Percentiles rank a stretch among this genome's conserved stretches.
These are phyloP conservation scores for Candida corydali DNA, from an alignment of 805 yeast species.

Conservation along the genomic window DNA sequence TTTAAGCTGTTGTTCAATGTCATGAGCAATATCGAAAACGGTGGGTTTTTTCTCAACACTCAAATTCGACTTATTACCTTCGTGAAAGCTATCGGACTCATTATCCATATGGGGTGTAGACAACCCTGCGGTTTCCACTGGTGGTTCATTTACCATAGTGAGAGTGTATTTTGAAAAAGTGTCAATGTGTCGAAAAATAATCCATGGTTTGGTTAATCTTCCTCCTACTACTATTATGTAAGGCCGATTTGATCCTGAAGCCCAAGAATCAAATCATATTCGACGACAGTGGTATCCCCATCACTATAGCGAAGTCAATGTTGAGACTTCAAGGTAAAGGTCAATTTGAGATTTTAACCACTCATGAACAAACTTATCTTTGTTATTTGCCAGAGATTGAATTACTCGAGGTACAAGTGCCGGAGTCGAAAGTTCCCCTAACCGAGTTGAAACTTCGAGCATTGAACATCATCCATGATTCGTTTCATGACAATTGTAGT, in stretches of 20 bases:
- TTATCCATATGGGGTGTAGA: slow-evolving; percentile 30
- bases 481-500: slow-evolving; percentile 21
- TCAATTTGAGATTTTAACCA: slow-evolving; percentile 15
- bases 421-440: slow-evolving; percentile 1
- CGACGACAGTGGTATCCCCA: slow-evolving; percentile 15
- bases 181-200: background rate
- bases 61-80: background rate
- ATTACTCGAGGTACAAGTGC: background rate
- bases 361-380: slow-evolving; percentile 13
- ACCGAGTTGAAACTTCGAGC: slow-evolving; percentile 16
- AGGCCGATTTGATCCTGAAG: slow-evolving; percentile 1
- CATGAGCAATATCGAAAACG: slow-evolving; percentile 31
- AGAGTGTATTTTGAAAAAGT: too few relatives aligned
- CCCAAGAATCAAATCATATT: slow-evolving; percentile 13
- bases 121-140: slow-evolving; percentile 17
- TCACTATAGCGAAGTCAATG: slow-evolving; percentile 11
- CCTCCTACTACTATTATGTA: background rate
- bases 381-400: slow-evolving; percentile 17
- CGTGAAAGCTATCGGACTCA: background rate
- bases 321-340: slow-evolving; percentile 10
- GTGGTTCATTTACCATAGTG: background rate
- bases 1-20: slow-evolving; percentile 24
- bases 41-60: slow-evolving; percentile 6
- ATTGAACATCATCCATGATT: slow-evolving; percentile 11
- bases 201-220: slow-evolving; percentile 1